These are phyloP conservation scores for Theobroma cacao DNA, from an alignment of 345 rosid genomes.

Conservation along the genomic window DNA sequence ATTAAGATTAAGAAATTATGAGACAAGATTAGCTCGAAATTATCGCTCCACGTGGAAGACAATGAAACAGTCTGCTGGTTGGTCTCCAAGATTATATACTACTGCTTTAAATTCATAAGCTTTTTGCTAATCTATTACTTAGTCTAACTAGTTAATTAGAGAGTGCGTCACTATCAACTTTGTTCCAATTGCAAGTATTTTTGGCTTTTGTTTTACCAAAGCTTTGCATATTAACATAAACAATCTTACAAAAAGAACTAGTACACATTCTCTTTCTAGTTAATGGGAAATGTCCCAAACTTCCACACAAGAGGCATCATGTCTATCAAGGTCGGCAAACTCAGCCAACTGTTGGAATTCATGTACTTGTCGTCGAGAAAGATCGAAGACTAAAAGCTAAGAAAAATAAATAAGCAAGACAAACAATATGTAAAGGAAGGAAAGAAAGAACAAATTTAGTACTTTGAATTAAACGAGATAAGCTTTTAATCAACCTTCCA, in stretches of 20 bases:
- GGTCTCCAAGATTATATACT: background rate
- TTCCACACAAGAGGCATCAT: background rate
- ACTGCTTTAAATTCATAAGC: background rate
- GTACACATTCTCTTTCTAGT: background rate
- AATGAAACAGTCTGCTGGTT: background rate
- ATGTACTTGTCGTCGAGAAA: background rate
- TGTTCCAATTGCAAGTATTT: conserved; percentile 2
- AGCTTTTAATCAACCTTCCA: background rate
- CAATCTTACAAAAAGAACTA: conserved; percentile 6
- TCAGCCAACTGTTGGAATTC: background rate
- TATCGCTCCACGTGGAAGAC: conserved; percentile 41
- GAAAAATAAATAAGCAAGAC: background rate
- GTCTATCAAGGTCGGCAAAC: conserved; percentile 24
- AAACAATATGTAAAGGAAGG: background rate
- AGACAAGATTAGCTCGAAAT: conserved; percentile 19
- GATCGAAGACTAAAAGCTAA: background rate
- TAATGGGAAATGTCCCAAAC: background rate
- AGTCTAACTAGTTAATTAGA: background rate
- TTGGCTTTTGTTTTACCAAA: conserved; percentile 18
- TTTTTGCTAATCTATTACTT: background rate
- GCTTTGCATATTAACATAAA: background rate
- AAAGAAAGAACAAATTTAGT: background rate
- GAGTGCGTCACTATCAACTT: conserved; percentile 10
- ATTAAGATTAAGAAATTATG: background rate
- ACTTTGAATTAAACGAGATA: conserved; percentile 1